These are phyloP conservation scores for Botrytis squamosa DNA, from an alignment of 2,329 filamentous ascomycete species.

Conservation along the genomic window DNA sequence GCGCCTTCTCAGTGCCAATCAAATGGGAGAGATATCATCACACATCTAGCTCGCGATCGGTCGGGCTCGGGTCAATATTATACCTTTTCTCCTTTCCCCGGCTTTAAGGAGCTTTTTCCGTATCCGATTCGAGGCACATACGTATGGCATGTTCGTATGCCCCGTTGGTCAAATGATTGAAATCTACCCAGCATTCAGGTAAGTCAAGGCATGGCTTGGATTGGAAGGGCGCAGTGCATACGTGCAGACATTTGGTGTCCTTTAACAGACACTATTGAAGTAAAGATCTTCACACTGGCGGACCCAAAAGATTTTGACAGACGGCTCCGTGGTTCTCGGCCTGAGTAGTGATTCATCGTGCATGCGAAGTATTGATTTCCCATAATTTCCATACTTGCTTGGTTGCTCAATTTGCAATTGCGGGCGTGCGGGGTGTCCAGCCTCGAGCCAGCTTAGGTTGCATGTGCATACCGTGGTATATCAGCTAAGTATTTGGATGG, in stretches of 20 bases:
- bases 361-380: constrained; percentile 6
- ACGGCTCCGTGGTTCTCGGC: constrained; percentile 3
- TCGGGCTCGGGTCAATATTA: not conserved
- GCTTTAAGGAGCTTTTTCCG: not conserved
- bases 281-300: constrained; percentile 1
- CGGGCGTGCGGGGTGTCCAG: constrained; percentile 1
- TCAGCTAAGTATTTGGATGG: not conserved
- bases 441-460: not conserved
- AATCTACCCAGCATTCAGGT: constrained; percentile 15
- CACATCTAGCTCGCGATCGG: not conserved
- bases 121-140: not conserved
- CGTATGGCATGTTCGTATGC: constrained; percentile 5
- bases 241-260: not conserved
- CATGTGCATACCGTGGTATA: not conserved
- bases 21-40: not conserved
- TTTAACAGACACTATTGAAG: not conserved
- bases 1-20: not conserved
- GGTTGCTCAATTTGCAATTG: not conserved
- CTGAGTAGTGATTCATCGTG: constrained; percentile 11
- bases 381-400: not conserved
- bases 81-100: not conserved
- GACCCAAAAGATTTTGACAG: not conserved
- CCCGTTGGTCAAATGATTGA: constrained; percentile 10
- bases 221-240: constrained; percentile 17
- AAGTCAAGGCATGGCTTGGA: constrained; percentile 1